Evolutionary conservation across 495 filamentous ascomycete genomes (phyloP).

Genomic region (Neurospora africana): DNA sequence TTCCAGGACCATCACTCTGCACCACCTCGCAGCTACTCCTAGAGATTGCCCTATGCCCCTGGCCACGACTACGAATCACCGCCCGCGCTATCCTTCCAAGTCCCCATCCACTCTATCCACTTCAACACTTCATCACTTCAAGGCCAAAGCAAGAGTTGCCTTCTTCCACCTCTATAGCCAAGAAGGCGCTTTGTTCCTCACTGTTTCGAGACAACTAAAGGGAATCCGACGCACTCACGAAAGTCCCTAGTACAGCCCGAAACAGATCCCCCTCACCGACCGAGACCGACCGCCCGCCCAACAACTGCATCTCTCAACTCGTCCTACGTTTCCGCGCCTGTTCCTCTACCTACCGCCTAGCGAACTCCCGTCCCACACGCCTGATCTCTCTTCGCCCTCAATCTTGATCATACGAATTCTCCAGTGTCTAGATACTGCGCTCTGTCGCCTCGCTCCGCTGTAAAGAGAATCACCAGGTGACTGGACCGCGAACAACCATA

Average conservation of each 20-base stretch:
- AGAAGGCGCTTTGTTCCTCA: not conserved
- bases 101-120: not conserved
- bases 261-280: not conserved
- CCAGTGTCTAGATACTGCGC: not conserved
- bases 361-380: not conserved
- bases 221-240: not conserved
- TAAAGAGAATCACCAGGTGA: not conserved
- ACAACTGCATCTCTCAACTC: not conserved
- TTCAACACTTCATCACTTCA: not conserved
- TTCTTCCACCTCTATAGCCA: not conserved
- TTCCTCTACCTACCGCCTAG: not conserved
- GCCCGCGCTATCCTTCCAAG: not conserved
- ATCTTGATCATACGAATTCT: not conserved
- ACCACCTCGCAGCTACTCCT: not conserved
- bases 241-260: not conserved
- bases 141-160: not conserved
- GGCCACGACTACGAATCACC: not conserved
- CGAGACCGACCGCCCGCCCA: not conserved
- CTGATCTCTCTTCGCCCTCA: not conserved
- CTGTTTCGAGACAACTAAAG: not conserved
- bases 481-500: not conserved
- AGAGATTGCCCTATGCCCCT: not conserved
- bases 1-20: not conserved
- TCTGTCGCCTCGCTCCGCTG: not conserved
- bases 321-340: not conserved